Evolutionary conservation across 2,329 filamentous ascomycete species (phyloP).

Genomic region (Diaporthe helianthi): DNA sequence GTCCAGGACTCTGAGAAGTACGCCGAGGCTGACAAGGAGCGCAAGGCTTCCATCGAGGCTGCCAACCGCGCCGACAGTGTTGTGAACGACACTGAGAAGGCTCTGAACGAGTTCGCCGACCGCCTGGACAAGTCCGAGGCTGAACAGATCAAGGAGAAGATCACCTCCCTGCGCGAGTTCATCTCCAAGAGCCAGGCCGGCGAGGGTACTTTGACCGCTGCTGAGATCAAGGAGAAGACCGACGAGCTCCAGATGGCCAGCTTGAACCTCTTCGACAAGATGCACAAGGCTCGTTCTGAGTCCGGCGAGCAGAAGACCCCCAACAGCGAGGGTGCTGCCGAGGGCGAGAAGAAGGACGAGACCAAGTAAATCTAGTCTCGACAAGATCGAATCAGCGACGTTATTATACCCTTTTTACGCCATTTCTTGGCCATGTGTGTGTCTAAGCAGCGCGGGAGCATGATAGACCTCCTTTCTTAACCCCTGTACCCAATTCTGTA

Average conservation of each 20-base stretch:
- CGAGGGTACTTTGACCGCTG: slow-evolving; percentile 83
- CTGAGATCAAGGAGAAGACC: slow-evolving; percentile 97
- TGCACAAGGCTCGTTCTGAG: slow-evolving; percentile 93
- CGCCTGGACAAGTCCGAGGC: slow-evolving; percentile 97
- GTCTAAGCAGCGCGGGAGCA: slow-evolving; percentile 42
- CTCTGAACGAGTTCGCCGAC: slow-evolving; percentile 94
- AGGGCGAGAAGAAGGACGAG: slow-evolving; percentile 81
- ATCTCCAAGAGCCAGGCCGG: slow-evolving; percentile 94
- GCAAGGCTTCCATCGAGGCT: slow-evolving; percentile 92
- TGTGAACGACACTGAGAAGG: slow-evolving; percentile 97
- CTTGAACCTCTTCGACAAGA: slow-evolving; percentile 98
- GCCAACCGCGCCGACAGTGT: slow-evolving; percentile 98
- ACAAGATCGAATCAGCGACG: slow-evolving; percentile 20
- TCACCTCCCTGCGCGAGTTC: slow-evolving; percentile 82
- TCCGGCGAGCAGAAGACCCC: slow-evolving; percentile 61
- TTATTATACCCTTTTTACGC: slow-evolving; percentile 39
- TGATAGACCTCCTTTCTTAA: slow-evolving; percentile 44
- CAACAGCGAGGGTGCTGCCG: slow-evolving; percentile 59
- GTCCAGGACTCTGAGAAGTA: slow-evolving; percentile 98
- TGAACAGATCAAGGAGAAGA: slow-evolving; percentile 94
- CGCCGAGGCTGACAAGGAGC: slow-evolving; percentile 92
- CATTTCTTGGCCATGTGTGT: slow-evolving; percentile 39
- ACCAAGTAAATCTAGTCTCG: slow-evolving; percentile 61
- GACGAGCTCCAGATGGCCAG: slow-evolving; percentile 96
- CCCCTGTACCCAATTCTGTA: slow-evolving; percentile 56